Base-by-base conservation (phyloP, 2,329 filamentous ascomycete species). In the Albophoma yamanashiensis region DNA sequence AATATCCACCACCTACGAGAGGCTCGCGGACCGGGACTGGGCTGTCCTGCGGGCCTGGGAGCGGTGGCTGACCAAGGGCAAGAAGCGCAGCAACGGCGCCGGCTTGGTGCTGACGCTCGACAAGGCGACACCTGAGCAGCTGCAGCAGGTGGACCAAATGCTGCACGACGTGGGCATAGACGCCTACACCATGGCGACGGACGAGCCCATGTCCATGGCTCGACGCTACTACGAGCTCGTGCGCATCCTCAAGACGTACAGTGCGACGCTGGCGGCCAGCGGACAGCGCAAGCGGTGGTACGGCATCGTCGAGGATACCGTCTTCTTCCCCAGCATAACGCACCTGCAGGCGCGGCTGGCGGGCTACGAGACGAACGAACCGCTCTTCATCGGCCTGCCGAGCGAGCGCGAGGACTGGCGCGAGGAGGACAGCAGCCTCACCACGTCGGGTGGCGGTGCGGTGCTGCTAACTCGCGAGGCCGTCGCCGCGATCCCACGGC, bases 401-500 rank as follows among this genome's bases (percentile, higher is more conserved):
- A 77, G 76, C 62, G 76, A 78, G 64, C 66, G 70, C 1, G 62
- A 69, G 17, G 78, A 80, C 65, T 80, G 78, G 78, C 67, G 69
- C 9, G 69, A 73, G 12, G 69, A 71, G 20, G 74, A 73, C 34
- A 69, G 69, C 58, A 27, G 57, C 22, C 69, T 72, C 34, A 71
- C 74, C 4, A 79, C 76, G 0, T 75, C 74, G 60, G 78, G 78
- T 12, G 78, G 78, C 43, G 77, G 76, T 5, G 77, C 74, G 1
- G 67, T 80, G 4, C 72, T 80, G 56, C 65, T 80, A 56, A 76
- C 75, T 0, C 67, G 68, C 0, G 60, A 67, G 3, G 73, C 76
- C 31, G 64, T 77, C 1, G 66, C 67, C 2, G 64, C 62, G 4
- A 65, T 78, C 1, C 69, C 74, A 0, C 65, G 69, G 12, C 67